A percentile compares a stretch with the other conserved stretches of the same genome.
phyloP scores from a whole-genome alignment of 805 yeast genomes.

The Lachancea nothofagi region DNA sequence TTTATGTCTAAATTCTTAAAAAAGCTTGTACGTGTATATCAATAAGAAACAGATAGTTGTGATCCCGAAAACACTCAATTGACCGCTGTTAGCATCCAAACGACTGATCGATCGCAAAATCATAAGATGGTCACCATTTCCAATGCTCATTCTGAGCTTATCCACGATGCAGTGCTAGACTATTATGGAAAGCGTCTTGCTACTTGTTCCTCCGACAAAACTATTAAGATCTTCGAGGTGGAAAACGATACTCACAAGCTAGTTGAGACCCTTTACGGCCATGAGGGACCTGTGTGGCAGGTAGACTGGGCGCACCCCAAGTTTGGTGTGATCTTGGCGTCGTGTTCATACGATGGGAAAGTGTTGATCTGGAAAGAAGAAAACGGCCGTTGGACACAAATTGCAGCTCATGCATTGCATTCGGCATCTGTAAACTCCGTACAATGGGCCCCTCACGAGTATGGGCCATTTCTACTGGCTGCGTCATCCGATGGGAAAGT shows the following conservation, averaged over 20 bases:
- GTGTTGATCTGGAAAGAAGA: conserved; percentile 95
- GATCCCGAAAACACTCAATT: too few relatives aligned
- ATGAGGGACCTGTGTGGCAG: conserved; percentile 99
- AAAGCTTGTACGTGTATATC: too few relatives aligned
- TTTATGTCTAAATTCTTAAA: too few relatives aligned
- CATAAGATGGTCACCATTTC: conserved; percentile 65
- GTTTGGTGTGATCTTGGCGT: conserved; percentile 90
- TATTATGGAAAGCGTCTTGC: conserved; percentile 95
- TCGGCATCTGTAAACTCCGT: conserved; percentile 93
- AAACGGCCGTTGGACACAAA: conserved; percentile 78
- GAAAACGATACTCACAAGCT: conserved; percentile 79
- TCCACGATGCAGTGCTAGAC: conserved; percentile 95
- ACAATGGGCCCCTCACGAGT: conserved; percentile 96
- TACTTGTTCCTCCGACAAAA: conserved; percentile 92
- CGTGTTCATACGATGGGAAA: conserved; percentile 92
- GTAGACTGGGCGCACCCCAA: conserved; percentile 99
- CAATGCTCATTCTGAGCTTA: conserved; percentile 86
- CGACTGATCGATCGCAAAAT: background rate
- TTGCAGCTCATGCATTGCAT: conserved; percentile 82
- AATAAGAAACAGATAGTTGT: too few relatives aligned
- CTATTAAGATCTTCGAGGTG: conserved; percentile 89
- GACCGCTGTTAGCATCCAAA: too few relatives aligned
- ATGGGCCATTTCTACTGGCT: conserved; percentile 85
- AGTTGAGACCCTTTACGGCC: conserved; percentile 82
- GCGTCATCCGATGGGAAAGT: conserved; percentile 92